These are phyloP conservation scores for Calamus simplicifolius DNA, from an alignment of 176 grass and related monocot genomes.

Conservation along the genomic window DNA sequence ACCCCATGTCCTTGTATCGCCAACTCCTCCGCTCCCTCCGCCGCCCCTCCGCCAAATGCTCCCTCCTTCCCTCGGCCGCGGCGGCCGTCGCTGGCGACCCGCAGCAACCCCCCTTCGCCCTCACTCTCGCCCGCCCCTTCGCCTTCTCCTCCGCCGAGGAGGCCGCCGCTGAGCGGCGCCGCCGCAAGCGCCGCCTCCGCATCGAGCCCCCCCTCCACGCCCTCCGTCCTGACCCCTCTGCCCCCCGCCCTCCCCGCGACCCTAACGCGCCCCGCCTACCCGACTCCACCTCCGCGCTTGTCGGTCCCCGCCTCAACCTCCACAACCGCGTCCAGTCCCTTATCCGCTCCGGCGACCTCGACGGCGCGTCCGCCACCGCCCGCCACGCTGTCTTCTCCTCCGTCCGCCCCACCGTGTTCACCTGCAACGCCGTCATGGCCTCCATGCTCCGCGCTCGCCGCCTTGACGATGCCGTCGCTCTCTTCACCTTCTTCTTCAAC, in stretches of 20 bases:
- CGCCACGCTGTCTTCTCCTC: constrained; percentile 48
- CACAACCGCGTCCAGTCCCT: constrained; percentile 2
- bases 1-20: too few species aligned
- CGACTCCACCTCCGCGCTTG: too few species aligned
- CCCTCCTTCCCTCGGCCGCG: constrained; percentile 14
- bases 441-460: constrained; percentile 32
- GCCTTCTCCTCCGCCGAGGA: constrained; percentile 27
- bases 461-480: constrained; percentile 23
- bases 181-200: constrained; percentile 49
- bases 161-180: constrained; percentile 43
- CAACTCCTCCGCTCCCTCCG: too few species aligned
- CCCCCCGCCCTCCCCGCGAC: neutral
- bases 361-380: constrained; percentile 29
- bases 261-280: neutral
- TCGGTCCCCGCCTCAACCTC: constrained; percentile 9
- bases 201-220: constrained; percentile 58
- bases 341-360: constrained; percentile 38
- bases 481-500: constrained; percentile 45
- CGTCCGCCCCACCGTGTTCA: constrained; percentile 26
- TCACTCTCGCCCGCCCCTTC: constrained; percentile 5
- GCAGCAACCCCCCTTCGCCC: constrained; percentile 2
- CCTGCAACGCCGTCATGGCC: constrained; percentile 29
- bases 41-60: too few species aligned
- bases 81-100: constrained; percentile 13
- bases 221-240: constrained; percentile 22